These are phyloP conservation scores for Pseudogymnoascus sp. DNA, from an alignment of 2,329 filamentous ascomycete genomes.

Conservation along the genomic window DNA sequence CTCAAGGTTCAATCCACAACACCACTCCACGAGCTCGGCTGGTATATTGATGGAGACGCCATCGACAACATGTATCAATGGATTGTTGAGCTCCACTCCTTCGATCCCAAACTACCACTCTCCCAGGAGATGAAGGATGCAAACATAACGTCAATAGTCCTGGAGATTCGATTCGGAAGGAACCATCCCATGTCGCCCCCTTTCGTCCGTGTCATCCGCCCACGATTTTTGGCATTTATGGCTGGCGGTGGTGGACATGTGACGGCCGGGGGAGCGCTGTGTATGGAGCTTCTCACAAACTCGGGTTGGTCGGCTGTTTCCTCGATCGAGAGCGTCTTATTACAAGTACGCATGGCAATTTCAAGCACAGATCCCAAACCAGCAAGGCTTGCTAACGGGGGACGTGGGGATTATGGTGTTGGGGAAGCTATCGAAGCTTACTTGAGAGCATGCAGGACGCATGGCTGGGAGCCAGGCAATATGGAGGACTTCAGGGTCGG, in stretches of 20 bases:
- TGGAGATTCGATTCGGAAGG: conserved; percentile 73
- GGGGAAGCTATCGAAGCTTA: conserved; percentile 68
- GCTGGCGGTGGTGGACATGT: conserved; percentile 78
- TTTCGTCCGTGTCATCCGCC: conserved; percentile 74
- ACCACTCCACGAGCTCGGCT: conserved; percentile 61
- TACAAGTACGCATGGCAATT: conserved; percentile 74
- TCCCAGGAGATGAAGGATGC: conserved; percentile 62
- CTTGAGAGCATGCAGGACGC: conserved; percentile 53
- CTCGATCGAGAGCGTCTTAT: conserved; percentile 68
- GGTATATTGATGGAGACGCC: conserved; percentile 63
- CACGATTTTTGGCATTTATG: conserved; percentile 65
- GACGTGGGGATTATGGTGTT: conserved; percentile 50
- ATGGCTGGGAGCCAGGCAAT: conserved; percentile 58
- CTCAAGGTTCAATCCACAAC: conserved; percentile 54
- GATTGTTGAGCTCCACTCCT: conserved; percentile 84
- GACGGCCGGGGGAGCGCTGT: conserved; percentile 73
- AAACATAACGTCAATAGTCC: conserved; percentile 57
- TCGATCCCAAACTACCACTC: conserved; percentile 60
- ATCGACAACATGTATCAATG: conserved; percentile 77
- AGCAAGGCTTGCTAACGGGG: conserved; percentile 50
- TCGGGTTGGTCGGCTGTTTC: conserved; percentile 69
- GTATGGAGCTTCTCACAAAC: conserved; percentile 77
- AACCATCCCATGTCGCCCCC: conserved; percentile 73
- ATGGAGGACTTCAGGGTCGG: conserved; percentile 48
- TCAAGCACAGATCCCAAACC: conserved; percentile 59